Conservation (phyloP, 1,139 yeast genomes). For the Candida sojae region DNA sequence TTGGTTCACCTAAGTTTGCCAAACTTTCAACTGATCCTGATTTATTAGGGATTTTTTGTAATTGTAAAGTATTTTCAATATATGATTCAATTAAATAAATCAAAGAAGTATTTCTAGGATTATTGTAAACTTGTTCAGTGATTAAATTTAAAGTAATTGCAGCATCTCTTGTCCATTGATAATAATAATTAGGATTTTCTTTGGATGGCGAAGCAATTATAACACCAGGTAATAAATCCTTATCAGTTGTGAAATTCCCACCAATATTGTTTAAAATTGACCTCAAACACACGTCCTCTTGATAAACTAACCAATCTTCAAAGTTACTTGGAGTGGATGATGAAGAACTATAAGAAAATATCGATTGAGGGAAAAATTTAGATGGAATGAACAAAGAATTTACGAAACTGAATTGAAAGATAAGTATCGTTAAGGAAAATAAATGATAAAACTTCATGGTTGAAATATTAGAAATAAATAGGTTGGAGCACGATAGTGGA, state of each 20-base stretch:
- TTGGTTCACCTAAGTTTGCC: slow-evolving; percentile 85
- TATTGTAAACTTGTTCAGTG: slow-evolving; percentile 34
- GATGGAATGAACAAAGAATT: background rate
- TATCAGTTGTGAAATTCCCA: slow-evolving; percentile 19
- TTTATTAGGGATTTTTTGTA: slow-evolving; percentile 69
- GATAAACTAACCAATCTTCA: slow-evolving; percentile 57
- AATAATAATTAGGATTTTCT: slow-evolving; percentile 71
- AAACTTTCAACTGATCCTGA: slow-evolving; percentile 58
- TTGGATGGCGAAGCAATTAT: slow-evolving; percentile 85
- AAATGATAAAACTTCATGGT: background rate
- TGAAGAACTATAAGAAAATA: background rate
- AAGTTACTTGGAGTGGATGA: slow-evolving; percentile 23
- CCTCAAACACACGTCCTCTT: slow-evolving; percentile 51
- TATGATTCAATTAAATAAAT: slow-evolving; percentile 53
- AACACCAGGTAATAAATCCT: slow-evolving; percentile 53
- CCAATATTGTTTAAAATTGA: slow-evolving; percentile 67
- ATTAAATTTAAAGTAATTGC: slow-evolving; percentile 78
- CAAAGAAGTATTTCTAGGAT: slow-evolving; percentile 17
- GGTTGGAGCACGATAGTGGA: too few species aligned
- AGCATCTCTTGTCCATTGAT: slow-evolving; percentile 89
- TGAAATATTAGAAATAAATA: background rate
- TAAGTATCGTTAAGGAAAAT: background rate
- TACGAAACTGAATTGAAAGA: background rate
- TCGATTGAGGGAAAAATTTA: background rate
- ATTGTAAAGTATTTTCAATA: slow-evolving; percentile 52